Evolutionary conservation across 805 yeast genomes (phyloP), one percentile per base, ranked within the genome.

Genomic region (Suhomyces prunicola): DNA sequence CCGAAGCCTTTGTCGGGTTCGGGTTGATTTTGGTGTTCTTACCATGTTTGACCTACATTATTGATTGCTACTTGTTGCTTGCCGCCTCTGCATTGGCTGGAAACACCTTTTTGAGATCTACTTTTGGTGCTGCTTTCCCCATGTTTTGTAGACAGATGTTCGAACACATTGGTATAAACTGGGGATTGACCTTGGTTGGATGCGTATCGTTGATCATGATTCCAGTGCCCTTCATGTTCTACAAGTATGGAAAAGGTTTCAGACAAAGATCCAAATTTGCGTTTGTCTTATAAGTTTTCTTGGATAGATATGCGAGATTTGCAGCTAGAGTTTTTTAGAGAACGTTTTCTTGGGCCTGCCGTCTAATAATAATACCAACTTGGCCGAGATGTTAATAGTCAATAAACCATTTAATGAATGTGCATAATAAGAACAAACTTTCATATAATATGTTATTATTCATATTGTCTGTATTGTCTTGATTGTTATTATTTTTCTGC

Each of bases 1-100:
- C 81, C 50, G 82, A 83, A 3, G 64, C 72, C 1, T 62, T 63
- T 46, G 56, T 68, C 50, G 77, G 76, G 22, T 57, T 61, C 56
- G 87, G 87, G 8, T 76, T 83, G 56, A 68, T 84, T 50, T 71
- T 78, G 46, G 78, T 82, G 47, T 85, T 85, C 74, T 82, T 82
- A 57, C 83, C 86, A 6, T 77, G 82, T 54, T 66, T 84, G 48
- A 83, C 81, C 64, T 85, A 85, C 60, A 69, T 85, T 54, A 81
- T 85, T 48, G 88, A 85, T 64, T 73, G 86, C 46, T 84, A 82
- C 60, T 73, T 82, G 35, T 67, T 74, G 45, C 79, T 76, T 57
- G 82, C 87, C 7, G 88, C 88, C 1, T 80, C 86, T 12, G 86
- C 87, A 2, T 72, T 84, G 51, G 87, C 89, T 3, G 87, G 84